Base-by-base conservation (phyloP, 78 protist species). In the Dictyostelium capitatum region DNA sequence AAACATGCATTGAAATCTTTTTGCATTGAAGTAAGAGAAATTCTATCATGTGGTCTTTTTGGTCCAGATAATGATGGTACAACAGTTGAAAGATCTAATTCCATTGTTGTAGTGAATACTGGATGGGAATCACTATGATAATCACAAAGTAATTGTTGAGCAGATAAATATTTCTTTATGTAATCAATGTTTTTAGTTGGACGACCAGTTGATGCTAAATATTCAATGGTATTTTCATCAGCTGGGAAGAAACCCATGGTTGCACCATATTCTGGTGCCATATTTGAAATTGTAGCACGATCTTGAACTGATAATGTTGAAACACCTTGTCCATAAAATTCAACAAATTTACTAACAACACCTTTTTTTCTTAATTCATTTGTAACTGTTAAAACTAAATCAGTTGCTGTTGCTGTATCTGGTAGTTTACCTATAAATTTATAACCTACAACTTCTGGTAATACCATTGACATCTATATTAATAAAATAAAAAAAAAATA, bases 191-290 rank as follows among this genome's bases (percentile, higher is more conserved):
- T 50, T 65, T 80, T 90, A 17, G 25, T 85, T 47, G 56, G 23
- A 72, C 91, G 81, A 48, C 98, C 97, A 41, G 97, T 98, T 79
- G 57, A 74, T 6, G 83, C 28, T 20, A 98, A 87, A 92, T 96
- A 97, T 19, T 53, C 70, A 4, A 95, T 48, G 1, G 97, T 85
- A 48, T 51, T 72, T 57, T 59, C 85, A 78, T 97, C 98, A 56
- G 95, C 94, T 7, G 99, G 98, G 96, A 98, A 98, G 91, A 90
- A 97, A 57, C 97, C 97, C 91, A 96, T 79, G 20, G 96, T 95
- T 11, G 98, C 98, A 12, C 98, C 98, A 78, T 97, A 97, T 83
- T 98, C 99, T 50, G 97, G 98, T 23, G 98, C 97, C 99, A 98
- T 98, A 93, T 95, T 95, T n/a, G 98, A 83, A 30, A 98, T 95